These are phyloP conservation scores for Raffaelea arxii DNA, from an alignment of 2,329 filamentous ascomycete species.

Conservation along the genomic window DNA sequence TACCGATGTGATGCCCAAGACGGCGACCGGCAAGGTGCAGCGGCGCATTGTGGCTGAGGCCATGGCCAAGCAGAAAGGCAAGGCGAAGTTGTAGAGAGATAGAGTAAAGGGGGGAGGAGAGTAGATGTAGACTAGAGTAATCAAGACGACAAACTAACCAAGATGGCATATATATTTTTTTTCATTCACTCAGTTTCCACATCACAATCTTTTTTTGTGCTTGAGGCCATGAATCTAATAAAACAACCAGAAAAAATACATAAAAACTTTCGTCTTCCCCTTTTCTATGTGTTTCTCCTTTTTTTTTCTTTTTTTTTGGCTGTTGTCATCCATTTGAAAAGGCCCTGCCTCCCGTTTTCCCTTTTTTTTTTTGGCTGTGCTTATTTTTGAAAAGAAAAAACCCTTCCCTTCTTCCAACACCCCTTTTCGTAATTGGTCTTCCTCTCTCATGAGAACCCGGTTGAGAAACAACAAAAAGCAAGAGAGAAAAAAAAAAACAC, in stretches of 20 bases:
- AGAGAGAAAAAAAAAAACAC: neutral
- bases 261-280: neutral
- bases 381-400: neutral
- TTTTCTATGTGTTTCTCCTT: no score
- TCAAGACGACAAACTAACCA: neutral
- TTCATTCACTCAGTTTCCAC: no score
- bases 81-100: slow-evolving; percentile 40
- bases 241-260: neutral
- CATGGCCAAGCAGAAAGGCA: slow-evolving; percentile 62
- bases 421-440: neutral
- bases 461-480: neutral
- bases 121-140: neutral
- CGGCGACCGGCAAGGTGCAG: slow-evolving; percentile 85
- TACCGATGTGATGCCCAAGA: slow-evolving; percentile 78
- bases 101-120: neutral
- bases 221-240: no score
- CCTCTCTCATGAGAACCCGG: neutral
- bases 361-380: neutral
- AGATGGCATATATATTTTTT: neutral
- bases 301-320: neutral
- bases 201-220: no score
- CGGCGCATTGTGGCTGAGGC: slow-evolving; percentile 75
- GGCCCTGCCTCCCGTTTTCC: neutral
- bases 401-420: neutral
- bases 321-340: neutral